Evolutionary conservation across 1,284 basidiomycete genomes (phyloP).

Genomic region (Bjerkandera adusta): DNA sequence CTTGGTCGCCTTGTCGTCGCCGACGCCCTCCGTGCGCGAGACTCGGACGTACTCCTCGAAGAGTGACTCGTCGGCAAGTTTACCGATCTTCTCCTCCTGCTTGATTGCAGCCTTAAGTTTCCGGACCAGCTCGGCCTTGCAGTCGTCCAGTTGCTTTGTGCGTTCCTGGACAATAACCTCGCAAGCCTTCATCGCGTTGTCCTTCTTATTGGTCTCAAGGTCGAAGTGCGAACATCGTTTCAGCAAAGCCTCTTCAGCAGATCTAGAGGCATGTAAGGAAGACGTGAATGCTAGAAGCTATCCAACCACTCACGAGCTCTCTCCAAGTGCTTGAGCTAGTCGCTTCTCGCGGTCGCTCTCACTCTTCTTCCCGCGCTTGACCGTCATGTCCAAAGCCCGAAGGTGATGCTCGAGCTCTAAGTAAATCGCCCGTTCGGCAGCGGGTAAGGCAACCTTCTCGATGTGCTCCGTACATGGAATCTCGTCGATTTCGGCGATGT

Average conservation of each 20-base stretch:
- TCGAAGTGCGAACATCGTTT: slow-evolving; percentile 95
- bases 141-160: slow-evolving; percentile 74
- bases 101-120: slow-evolving; percentile 67
- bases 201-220: slow-evolving; percentile 67
- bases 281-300: slow-evolving; percentile 1
- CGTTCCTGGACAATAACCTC: slow-evolving; percentile 88
- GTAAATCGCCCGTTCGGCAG: slow-evolving; percentile 94
- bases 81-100: slow-evolving; percentile 65
- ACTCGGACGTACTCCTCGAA: slow-evolving; percentile 76
- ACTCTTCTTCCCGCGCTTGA: slow-evolving; percentile 81
- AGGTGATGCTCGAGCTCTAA: slow-evolving; percentile 95
- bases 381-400: slow-evolving; percentile 84
- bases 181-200: slow-evolving; percentile 88
- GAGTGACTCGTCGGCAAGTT: slow-evolving; percentile 72
- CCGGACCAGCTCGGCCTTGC: slow-evolving; percentile 69
- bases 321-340: slow-evolving; percentile 82
- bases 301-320: slow-evolving; percentile 67
- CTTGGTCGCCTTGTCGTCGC: slow-evolving; percentile 72
- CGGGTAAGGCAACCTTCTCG: slow-evolving; percentile 75
- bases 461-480: slow-evolving; percentile 78
- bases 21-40: slow-evolving; percentile 65
- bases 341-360: slow-evolving; percentile 91
- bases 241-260: slow-evolving; percentile 87
- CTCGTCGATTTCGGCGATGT: slow-evolving; percentile 95
- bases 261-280: slow-evolving; percentile 10